phyloP scores from a whole-genome alignment of 805 yeast genomes.

The Sugiyamaella marilandica region DNA sequence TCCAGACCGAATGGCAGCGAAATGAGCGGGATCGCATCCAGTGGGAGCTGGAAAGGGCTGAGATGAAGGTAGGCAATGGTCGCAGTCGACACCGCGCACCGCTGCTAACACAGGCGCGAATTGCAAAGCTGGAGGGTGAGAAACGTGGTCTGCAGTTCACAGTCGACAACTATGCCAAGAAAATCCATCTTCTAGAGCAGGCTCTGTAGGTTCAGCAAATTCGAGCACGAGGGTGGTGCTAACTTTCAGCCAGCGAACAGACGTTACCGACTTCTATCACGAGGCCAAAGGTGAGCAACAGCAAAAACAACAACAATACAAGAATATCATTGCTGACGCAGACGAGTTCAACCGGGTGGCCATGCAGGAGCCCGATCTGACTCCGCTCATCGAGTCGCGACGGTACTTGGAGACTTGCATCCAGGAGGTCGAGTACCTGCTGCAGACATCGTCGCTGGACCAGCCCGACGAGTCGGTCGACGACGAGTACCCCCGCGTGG shows the following conservation, averaged over 20 bases:
- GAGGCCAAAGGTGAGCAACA: conserved; percentile 8
- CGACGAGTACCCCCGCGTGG: conserved; percentile 1
- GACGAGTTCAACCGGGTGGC: conserved; percentile 5
- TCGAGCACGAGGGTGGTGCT: too few species aligned
- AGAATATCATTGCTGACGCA: neutral
- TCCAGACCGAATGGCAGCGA: conserved; percentile 58
- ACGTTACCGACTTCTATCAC: conserved; percentile 4
- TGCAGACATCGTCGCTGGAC: conserved; percentile 25
- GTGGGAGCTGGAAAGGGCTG: conserved; percentile 58
- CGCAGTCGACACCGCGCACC: neutral
- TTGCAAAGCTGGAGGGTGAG: conserved; percentile 51
- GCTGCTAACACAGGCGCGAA: conserved; percentile 28
- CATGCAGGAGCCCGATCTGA: conserved; percentile 16
- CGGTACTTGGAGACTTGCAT: conserved; percentile 32
- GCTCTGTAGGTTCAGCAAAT: conserved; percentile 8
- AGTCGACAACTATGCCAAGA: conserved; percentile 24
- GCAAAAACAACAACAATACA: too few species aligned
- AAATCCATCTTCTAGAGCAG: conserved; percentile 31
- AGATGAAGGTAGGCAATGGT: conserved; percentile 43
- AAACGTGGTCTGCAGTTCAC: conserved; percentile 37
- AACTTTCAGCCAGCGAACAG: neutral
- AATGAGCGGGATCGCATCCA: conserved; percentile 56
- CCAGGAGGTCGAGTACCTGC: conserved; percentile 32
- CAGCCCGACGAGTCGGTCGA: conserved; percentile 13
- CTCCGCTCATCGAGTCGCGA: conserved; percentile 27